A percentile compares a stretch with the other conserved stretches of the same genome.
phyloP scores from a whole-genome alignment of 768 basidiomycete species.

The Mycena rebaudengoi region DNA sequence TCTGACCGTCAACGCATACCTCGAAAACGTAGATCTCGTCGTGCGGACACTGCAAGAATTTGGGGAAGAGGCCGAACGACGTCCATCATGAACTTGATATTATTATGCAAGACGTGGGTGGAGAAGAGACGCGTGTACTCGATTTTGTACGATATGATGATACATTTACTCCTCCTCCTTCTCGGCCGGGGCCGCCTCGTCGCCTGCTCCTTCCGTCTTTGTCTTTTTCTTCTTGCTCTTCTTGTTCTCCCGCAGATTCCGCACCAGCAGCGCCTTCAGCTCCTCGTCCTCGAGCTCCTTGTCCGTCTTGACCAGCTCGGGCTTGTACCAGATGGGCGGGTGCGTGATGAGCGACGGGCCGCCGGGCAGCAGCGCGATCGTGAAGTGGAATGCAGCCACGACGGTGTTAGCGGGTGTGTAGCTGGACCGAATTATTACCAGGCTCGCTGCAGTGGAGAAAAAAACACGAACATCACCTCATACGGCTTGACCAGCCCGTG shows the following conservation, averaged over 20 bases:
- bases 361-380: slow-evolving; percentile 89
- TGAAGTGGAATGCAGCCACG: slow-evolving; percentile 97
- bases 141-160: slow-evolving; percentile 25
- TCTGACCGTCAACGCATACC: slow-evolving; percentile 83
- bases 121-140: slow-evolving; percentile 15
- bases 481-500: slow-evolving; percentile 94
- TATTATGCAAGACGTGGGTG: slow-evolving; percentile 8
- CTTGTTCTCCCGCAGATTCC: slow-evolving; percentile 87
- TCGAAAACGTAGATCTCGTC: slow-evolving; percentile 90
- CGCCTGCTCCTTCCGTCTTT: slow-evolving; percentile 45
- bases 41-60: slow-evolving; percentile 85
- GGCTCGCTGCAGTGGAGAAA: not conserved
- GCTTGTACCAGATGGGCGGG: slow-evolving; percentile 92
- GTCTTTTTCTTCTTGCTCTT: slow-evolving; percentile 91
- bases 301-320: slow-evolving; percentile 88
- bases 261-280: slow-evolving; percentile 78
- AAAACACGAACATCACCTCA: slow-evolving; percentile 82
- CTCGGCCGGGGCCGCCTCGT: slow-evolving; percentile 53
- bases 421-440: slow-evolving; percentile 43
- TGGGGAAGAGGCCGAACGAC: slow-evolving; percentile 66
- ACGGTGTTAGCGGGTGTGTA: slow-evolving; percentile 85
- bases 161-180: slow-evolving; percentile 42
- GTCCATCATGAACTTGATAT: slow-evolving; percentile 25
- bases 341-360: slow-evolving; percentile 90
- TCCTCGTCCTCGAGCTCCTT: slow-evolving; percentile 91